A percentile compares a stretch with the other conserved stretches of the same genome.
phyloP scores from a whole-genome alignment of 306 rosid species.

The Chamaecrista fasciculata region DNA sequence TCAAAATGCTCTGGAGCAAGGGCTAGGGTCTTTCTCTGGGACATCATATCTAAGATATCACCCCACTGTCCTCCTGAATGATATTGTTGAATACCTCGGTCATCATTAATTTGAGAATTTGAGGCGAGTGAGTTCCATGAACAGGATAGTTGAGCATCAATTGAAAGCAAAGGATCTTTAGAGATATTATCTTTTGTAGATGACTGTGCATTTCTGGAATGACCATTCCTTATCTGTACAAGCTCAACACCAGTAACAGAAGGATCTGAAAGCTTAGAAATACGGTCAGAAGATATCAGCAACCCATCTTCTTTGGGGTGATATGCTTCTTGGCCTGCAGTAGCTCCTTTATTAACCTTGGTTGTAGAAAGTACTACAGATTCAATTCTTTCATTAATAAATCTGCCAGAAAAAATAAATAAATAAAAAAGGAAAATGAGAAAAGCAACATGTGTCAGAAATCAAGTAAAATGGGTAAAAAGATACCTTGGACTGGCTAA shows the following conservation, averaged over 20 bases:
- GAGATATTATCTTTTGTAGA: conserved; percentile 38
- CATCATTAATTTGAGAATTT: conserved; percentile 48
- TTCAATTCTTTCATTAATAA: conserved; percentile 90
- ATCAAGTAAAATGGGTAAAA: conserved; percentile 23
- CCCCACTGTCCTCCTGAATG: conserved; percentile 83
- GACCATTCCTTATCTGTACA: conserved; percentile 64
- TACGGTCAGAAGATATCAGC: conserved; percentile 54
- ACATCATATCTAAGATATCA: conserved; percentile 69
- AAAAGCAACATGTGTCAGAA: conserved; percentile 22
- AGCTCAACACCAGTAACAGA: conserved; percentile 87
- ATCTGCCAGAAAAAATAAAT: conserved; percentile 67
- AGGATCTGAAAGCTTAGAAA: conserved; percentile 60
- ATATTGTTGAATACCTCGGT: conserved; percentile 45
- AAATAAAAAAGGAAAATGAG: conserved; percentile 25
- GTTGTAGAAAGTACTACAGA: conserved; percentile 56
- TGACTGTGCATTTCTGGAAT: conserved; percentile 42
- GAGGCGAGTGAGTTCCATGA: conserved; percentile 60
- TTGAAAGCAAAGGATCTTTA: conserved; percentile 77
- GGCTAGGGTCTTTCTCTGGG: conserved; percentile 77
- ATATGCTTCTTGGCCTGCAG: conserved; percentile 37
- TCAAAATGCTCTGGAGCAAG: conserved; percentile 96
- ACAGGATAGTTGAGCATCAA: conserved; percentile 65
- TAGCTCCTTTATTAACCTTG: conserved; percentile 53
- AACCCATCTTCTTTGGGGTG: conserved; percentile 49
- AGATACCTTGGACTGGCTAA: conserved; percentile 85